A percentile compares a stretch with the other conserved stretches of the same genome.
These are phyloP conservation scores for Ophiostoma sp. DNA, from an alignment of 2,329 filamentous ascomycete genomes.

Conservation along the genomic window DNA sequence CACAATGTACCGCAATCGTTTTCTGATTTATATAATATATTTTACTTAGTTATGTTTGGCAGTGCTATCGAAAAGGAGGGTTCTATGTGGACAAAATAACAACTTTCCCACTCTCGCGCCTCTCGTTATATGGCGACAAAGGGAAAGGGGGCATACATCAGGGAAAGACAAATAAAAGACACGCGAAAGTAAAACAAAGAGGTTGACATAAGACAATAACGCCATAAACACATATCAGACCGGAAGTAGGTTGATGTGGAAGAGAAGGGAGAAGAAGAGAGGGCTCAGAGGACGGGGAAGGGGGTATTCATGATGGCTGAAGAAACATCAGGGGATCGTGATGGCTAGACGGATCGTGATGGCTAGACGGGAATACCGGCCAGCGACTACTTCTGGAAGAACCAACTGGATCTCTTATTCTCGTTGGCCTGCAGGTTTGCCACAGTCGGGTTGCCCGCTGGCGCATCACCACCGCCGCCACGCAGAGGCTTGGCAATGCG, in stretches of 20 bases:
- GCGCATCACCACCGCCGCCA: constrained; percentile 49
- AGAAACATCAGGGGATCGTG: not conserved
- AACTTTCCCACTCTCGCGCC: constrained; percentile 10
- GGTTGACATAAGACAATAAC: not conserved
- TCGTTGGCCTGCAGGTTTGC: constrained; percentile 56
- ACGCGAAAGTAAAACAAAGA: not conserved
- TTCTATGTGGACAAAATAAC: constrained; percentile 18
- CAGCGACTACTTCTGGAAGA: constrained; percentile 27
- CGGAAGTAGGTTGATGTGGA: not conserved
- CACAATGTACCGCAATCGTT: too few relatives aligned
- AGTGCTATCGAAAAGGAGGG: constrained; percentile 6
- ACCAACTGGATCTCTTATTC: constrained; percentile 59
- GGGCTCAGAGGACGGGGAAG: not conserved
- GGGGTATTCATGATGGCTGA: not conserved
- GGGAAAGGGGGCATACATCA: constrained; percentile 3
- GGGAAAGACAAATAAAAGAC: not conserved
- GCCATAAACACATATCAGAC: constrained; percentile 12
- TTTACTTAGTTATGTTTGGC: constrained; percentile 1
- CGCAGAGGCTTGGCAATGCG: constrained; percentile 65
- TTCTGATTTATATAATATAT: not conserved
- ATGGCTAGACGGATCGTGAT: not conserved
- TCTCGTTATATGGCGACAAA: constrained; percentile 21
- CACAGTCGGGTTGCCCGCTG: constrained; percentile 49
- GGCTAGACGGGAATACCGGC: not conserved
- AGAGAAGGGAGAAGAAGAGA: not conserved